Conservation (phyloP, 768 basidiomycete genomes). For the Phanerochaete carnosa region DNA sequence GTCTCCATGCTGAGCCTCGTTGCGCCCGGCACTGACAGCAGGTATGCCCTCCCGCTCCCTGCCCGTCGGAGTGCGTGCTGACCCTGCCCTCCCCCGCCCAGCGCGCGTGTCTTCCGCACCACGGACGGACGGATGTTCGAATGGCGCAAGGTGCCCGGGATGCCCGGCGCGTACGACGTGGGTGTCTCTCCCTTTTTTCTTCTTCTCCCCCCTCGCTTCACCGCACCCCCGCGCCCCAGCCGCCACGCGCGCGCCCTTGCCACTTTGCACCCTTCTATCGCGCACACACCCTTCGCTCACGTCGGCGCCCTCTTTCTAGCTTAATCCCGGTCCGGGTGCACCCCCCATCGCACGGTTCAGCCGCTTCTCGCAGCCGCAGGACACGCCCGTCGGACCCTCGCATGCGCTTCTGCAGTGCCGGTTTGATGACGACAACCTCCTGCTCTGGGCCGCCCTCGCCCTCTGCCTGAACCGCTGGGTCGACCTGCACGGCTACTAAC, state of each 20-base stretch:
- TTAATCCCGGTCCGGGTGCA: conserved; percentile 7
- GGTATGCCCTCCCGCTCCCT: conserved; percentile 33
- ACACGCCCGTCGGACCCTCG: conserved; percentile 59
- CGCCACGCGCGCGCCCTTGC: not conserved
- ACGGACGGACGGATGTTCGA: conserved; percentile 58
- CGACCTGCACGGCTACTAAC: conserved; percentile 50
- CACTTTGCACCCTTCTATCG: conserved; percentile 5
- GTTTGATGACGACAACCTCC: conserved; percentile 56
- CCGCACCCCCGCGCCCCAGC: conserved; percentile 1
- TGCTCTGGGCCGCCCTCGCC: conserved; percentile 62
- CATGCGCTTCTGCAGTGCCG: conserved; percentile 63
- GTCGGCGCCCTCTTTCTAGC: conserved; percentile 17
- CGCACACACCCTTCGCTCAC: not conserved
- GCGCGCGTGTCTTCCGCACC: conserved; percentile 58
- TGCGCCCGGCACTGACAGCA: conserved; percentile 44
- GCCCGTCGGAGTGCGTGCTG: not conserved
- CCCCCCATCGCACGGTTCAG: conserved; percentile 56
- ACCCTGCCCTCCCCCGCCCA: conserved; percentile 25
- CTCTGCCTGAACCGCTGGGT: conserved; percentile 75
- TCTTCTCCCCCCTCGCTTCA: too few relatives aligned
- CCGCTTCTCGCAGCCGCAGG: conserved; percentile 37
- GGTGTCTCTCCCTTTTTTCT: too few relatives aligned
- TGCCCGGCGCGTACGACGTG: conserved; percentile 60
- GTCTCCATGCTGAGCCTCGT: conserved; percentile 65
- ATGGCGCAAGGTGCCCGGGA: conserved; percentile 55